phyloP scores from a whole-genome alignment of 352 stramenopile species.

The Pythium aristosporum region DNA sequence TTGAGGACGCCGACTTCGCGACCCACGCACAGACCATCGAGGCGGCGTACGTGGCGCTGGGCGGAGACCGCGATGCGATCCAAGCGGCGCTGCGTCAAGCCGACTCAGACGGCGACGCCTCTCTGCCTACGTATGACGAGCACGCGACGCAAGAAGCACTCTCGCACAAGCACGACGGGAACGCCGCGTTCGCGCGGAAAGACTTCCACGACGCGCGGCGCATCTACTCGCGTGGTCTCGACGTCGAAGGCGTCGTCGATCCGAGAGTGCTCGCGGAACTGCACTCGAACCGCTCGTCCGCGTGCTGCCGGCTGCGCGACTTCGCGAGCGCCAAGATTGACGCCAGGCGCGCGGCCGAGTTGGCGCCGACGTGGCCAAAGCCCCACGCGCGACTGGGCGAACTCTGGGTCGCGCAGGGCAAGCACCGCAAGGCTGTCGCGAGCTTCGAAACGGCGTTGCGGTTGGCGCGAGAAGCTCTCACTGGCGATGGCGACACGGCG shows the following conservation, averaged over 20 bases:
- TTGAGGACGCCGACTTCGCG: not conserved
- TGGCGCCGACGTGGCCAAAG: conserved; percentile 9
- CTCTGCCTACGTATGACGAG: not conserved
- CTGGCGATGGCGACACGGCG: not conserved
- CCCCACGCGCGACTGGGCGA: conserved; percentile 7
- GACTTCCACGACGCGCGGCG: conserved; percentile 2
- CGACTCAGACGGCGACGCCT: conserved; percentile 1
- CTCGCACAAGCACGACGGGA: conserved; percentile 4
- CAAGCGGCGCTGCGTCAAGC: not conserved
- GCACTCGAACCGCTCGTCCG: conserved; percentile 9
- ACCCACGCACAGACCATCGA: not conserved
- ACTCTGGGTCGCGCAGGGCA: conserved; percentile 7
- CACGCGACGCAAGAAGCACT: conserved; percentile 2
- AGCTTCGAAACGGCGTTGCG: conserved; percentile 1
- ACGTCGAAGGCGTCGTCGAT: conserved; percentile 7
- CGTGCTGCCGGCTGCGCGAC: not conserved
- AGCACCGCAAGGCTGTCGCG: conserved; percentile 6
- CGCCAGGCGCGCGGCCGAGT: conserved; percentile 10
- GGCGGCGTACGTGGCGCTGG: not conserved
- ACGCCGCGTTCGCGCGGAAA: conserved; percentile 1
- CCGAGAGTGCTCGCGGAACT: not conserved
- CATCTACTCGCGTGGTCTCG: conserved; percentile 4
- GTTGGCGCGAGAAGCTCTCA: too few species aligned
- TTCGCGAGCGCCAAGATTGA: conserved; percentile 3
- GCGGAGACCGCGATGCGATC: not conserved